Evolutionary conservation across 2,329 filamentous ascomycete genomes (phyloP).

Genomic region (Verticillium nubilum): DNA sequence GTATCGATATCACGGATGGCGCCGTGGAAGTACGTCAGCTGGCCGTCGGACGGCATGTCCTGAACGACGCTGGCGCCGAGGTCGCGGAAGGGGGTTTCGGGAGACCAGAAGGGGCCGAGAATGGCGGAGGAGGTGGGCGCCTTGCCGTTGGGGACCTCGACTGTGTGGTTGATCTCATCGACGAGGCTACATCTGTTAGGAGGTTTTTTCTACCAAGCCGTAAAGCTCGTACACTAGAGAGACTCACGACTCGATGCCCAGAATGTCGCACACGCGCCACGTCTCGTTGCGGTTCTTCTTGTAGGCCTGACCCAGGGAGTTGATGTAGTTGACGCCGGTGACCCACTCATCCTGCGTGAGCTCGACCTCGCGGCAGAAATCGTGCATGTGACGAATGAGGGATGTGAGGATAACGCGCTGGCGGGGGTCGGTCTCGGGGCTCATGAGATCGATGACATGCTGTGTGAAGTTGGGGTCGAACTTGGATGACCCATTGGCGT

Average conservation of each 20-base stretch:
- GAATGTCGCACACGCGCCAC: constrained; percentile 66
- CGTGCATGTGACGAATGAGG: constrained; percentile 70
- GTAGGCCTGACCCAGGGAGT: constrained; percentile 63
- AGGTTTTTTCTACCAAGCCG: too few species aligned
- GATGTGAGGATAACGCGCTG: constrained; percentile 62
- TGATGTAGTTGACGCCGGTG: constrained; percentile 55
- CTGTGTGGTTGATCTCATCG: constrained; percentile 74
- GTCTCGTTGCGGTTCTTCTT: constrained; percentile 66
- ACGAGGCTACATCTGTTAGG: constrained; percentile 45
- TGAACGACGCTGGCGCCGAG: constrained; percentile 64
- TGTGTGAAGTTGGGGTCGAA: constrained; percentile 52
- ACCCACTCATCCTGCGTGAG: constrained; percentile 79
- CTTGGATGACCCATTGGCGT: background rate
- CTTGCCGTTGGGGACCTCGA: constrained; percentile 37
- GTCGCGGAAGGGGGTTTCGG: constrained; percentile 62
- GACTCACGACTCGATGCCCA: constrained; percentile 63
- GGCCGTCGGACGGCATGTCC: constrained; percentile 38
- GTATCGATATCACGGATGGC: constrained; percentile 49
- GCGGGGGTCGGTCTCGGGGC: constrained; percentile 63
- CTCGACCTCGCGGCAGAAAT: constrained; percentile 74
- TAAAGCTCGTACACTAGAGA: too few species aligned
- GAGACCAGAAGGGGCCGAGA: constrained; percentile 79
- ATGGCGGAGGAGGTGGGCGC: constrained; percentile 69
- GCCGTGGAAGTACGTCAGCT: constrained; percentile 62
- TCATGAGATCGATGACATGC: constrained; percentile 67